Evolutionary conservation across 1,284 basidiomycete species (phyloP), one percentile per base, ranked within the genome.

Genomic region (Cutaneotrichosporon mucoides): DNA sequence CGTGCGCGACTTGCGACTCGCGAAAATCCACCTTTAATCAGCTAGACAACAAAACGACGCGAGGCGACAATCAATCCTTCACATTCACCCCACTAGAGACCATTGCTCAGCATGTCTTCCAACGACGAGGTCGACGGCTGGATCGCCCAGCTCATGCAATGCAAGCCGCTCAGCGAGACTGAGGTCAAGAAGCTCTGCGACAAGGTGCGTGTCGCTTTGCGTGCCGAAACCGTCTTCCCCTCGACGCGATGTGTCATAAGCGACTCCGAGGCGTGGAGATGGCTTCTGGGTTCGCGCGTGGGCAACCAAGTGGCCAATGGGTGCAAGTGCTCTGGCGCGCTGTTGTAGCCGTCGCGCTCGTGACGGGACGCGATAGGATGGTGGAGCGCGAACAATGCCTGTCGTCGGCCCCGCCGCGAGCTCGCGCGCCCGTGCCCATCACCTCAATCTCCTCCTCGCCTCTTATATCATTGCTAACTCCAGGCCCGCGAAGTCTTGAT

Each of bases 161-260:
- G 96, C 84, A 98, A 99, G 79, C 96, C 97, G 72, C 86, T 99
- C 65, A 84, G 90, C 61, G 96, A 99, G 81, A 84, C 85, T 35
- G 95, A 99, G 79, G 92, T 99, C 64, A 98, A 98, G 85, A 88
- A 88, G 77, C 84, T 99, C 68, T 99, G 96, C 82, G 95, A 99
- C 84, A 99, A 97, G 89, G 94, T 93, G 72, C 66, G 86, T 81
- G 11, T 24, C 24, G 24, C 24, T 24, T 24, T 24, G 24, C 24
- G 24, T 24, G 24, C 24, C 24, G 24, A 24, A 24, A 24, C 24
- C 24, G 24, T 24, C 24, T 24, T 24, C 24, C 24, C 24, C 24
- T 24, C 24, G 24, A 24, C 24, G 24, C 24, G 24, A 24, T 24
- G 24, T 24, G 24, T 24, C 24, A 24, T 24, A 24, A 24, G 24